These are phyloP conservation scores for Crithidia sp. DNA, from an alignment of 208 protist species.

Conservation along the genomic window DNA sequence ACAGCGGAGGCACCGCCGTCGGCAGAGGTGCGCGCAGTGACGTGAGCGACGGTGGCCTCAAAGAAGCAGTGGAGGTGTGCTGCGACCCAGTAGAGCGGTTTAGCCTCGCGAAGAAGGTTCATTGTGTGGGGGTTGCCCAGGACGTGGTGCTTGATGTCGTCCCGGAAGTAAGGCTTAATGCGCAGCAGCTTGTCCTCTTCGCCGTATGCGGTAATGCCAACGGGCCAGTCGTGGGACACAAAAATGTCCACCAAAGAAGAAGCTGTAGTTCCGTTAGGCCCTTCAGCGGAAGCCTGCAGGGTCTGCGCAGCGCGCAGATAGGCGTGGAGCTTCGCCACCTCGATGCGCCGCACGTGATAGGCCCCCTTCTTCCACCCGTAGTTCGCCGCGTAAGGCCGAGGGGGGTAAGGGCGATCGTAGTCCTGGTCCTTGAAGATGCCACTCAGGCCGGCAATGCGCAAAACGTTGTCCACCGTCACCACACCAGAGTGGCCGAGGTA, in stretches of 20 bases:
- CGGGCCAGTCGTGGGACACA: constrained; percentile 93
- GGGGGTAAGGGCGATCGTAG: constrained; percentile 77
- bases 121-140: constrained; percentile 90
- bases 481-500: constrained; percentile 96
- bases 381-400: constrained; percentile 65
- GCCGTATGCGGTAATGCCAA: constrained; percentile 86
- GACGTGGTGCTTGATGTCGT: constrained; percentile 73
- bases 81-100: constrained; percentile 82
- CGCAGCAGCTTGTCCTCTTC: constrained; percentile 77
- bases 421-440: constrained; percentile 91
- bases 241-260: constrained; percentile 68
- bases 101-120: constrained; percentile 55
- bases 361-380: constrained; percentile 64
- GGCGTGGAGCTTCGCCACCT: constrained; percentile 82
- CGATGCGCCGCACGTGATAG: constrained; percentile 89
- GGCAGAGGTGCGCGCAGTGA: background rate
- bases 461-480: constrained; percentile 78
- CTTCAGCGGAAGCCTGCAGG: constrained; percentile 4
- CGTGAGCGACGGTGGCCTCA: constrained; percentile 65
- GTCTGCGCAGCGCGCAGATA: constrained; percentile 38
- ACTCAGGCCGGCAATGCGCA: constrained; percentile 81
- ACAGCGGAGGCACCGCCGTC: background rate
- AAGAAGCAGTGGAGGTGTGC: constrained; percentile 92
- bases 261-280: background rate
- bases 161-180: constrained; percentile 87